Percentiles rank a stretch among this genome's conserved stretches.
phyloP scores from a whole-genome alignment of 805 yeast genomes.

The Candida nanaspora region DNA sequence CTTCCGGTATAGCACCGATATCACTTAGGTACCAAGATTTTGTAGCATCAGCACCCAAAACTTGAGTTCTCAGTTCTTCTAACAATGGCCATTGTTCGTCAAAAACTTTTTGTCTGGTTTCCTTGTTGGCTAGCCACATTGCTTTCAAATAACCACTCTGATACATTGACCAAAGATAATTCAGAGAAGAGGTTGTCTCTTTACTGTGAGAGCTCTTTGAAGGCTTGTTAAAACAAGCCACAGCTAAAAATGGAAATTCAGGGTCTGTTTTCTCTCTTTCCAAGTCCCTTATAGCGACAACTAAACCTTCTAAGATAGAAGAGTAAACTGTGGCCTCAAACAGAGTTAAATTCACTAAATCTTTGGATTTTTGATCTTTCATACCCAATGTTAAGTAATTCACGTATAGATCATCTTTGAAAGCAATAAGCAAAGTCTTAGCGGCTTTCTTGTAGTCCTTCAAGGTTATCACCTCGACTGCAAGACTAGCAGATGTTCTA shows the following conservation, averaged over 20 bases:
- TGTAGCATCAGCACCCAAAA: slow-evolving; percentile 32
- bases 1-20: slow-evolving; percentile 49
- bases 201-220: slow-evolving; percentile 22
- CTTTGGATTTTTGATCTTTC: slow-evolving; percentile 26
- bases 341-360: slow-evolving; percentile 38
- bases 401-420: slow-evolving; percentile 48
- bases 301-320: slow-evolving; percentile 41
- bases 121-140: slow-evolving; percentile 27
- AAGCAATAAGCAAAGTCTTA: slow-evolving; percentile 43
- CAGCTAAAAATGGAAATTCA: slow-evolving; percentile 43
- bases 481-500: neutral
- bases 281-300: slow-evolving; percentile 42
- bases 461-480: slow-evolving; percentile 25
- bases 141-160: slow-evolving; percentile 27
- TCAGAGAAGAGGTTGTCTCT: slow-evolving; percentile 26
- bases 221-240: slow-evolving; percentile 40
- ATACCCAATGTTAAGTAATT: slow-evolving; percentile 40
- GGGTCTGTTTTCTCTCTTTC: slow-evolving; percentile 34
- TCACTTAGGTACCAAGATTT: slow-evolving; percentile 52
- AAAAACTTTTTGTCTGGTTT: slow-evolving; percentile 42
- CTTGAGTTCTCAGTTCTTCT: slow-evolving; percentile 34
- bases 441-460: slow-evolving; percentile 50
- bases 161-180: slow-evolving; percentile 26
- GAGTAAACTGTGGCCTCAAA: slow-evolving; percentile 49
- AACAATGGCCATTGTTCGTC: slow-evolving; percentile 43